Base-by-base conservation (phyloP, 768 basidiomycete species). In the Cystofilobasidium ferigula region DNA sequence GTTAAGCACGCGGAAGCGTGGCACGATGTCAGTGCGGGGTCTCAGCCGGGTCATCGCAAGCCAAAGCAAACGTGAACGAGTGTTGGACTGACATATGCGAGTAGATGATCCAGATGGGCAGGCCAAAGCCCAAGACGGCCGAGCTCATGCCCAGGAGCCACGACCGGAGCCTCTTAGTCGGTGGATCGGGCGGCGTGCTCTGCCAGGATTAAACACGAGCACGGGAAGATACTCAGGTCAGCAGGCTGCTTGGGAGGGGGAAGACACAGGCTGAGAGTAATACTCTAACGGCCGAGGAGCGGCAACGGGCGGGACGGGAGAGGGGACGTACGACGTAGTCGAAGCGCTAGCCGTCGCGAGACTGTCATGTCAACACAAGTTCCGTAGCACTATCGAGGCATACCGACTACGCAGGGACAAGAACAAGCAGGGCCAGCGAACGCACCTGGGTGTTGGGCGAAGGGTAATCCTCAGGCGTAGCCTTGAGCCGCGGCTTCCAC, bases 51-150 rank as follows among this genome's bases (percentile, higher is more conserved):
- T 26, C 5, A n/a, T 3, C 20, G 18, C 6, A 35, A 32, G 26
- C 42, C 18, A 16, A 38, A 28, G 38, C 35, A 28, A 38, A 35
- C 16, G 20, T 34, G 28, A 20, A 22, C 43, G 20, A 20, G 20
- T 9, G 28, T 3, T 26, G 5, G 26, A 60, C 58, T 2, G 36
- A 60, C 45, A 53, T 30, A 30, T 47, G 43, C 14, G 48, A 62
- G 30, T 53, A 48, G 61, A 53, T 48, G 30, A 62, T 53, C 61
- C 61, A 62, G 16, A 62, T 24, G 18, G 43, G 61, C 24, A 62
- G 24, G 20, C 61, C 61, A 18, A 62, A 51, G 28, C 61, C 61
- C 8, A 62, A 9, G 14, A 42, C 61, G 47, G 51, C 61, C 9
- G 30, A 32, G 28, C 28, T 16, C 12, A 54, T 2, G 20, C 51